Evolutionary conservation across 1,139 yeast species (phyloP).

Genomic region (Suhomyces guaymorum): DNA sequence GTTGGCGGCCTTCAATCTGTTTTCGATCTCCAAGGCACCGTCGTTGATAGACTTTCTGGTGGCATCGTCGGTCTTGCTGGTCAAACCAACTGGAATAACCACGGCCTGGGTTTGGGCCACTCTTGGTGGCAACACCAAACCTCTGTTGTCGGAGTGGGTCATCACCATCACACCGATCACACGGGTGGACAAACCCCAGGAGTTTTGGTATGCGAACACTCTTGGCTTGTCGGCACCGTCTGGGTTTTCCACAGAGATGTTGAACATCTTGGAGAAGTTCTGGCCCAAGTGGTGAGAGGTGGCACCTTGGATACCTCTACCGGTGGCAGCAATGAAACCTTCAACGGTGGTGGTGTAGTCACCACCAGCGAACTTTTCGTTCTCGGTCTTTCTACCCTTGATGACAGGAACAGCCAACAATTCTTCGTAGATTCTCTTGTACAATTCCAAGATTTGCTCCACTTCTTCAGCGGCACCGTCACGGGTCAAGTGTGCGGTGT

Average conservation of each 20-base stretch:
- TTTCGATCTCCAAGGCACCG: constrained; percentile 70
- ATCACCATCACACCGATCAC: constrained; percentile 99
- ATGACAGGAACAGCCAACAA: constrained; percentile 96
- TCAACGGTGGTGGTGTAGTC: constrained; percentile 92
- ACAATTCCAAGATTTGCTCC: constrained; percentile 79
- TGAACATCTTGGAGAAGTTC: constrained; percentile 98
- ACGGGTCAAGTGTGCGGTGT: constrained; percentile 88
- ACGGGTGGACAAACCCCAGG: constrained; percentile 99
- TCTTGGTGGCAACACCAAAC: constrained; percentile 96
- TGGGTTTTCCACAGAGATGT: constrained; percentile 93
- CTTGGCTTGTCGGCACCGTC: constrained; percentile 85
- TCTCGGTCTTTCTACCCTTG: constrained; percentile 93
- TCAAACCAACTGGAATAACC: constrained; percentile 92
- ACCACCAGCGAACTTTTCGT: constrained; percentile 99
- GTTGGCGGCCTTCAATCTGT: constrained; percentile 53
- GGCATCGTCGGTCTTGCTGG: constrained; percentile 80
- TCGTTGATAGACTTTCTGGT: constrained; percentile 66
- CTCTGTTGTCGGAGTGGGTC: constrained; percentile 98
- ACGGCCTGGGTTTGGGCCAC: constrained; percentile 92
- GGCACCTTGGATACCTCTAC: constrained; percentile 99
- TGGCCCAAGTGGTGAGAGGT: constrained; percentile 98
- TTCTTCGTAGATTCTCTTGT: constrained; percentile 82
- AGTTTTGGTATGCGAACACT: constrained; percentile 90
- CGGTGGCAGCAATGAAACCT: constrained; percentile 97
- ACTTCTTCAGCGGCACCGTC: constrained; percentile 86